Evolutionary conservation across 768 basidiomycete genomes (phyloP).

Genomic region (Podaxis sp.): DNA sequence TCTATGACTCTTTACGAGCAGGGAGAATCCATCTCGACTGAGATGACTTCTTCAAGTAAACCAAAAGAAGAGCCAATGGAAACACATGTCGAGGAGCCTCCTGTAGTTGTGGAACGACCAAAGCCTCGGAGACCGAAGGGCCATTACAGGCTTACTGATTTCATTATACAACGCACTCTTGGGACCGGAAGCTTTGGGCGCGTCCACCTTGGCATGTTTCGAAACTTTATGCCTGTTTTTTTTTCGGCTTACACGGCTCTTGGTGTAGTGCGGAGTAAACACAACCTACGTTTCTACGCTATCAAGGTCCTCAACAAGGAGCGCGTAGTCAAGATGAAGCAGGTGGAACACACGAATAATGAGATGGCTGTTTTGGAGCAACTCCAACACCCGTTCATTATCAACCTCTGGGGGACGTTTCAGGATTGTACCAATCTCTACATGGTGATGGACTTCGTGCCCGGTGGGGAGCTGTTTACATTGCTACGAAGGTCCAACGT

Average conservation of each 20-base stretch:
- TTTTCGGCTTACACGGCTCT: constrained; percentile 17
- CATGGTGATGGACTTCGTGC: constrained; percentile 97
- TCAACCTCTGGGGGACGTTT: constrained; percentile 95
- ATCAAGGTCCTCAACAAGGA: constrained; percentile 95
- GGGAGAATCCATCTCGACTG: constrained; percentile 67
- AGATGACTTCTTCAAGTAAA: constrained; percentile 52
- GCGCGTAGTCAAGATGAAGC: constrained; percentile 88
- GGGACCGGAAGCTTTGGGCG: constrained; percentile 98
- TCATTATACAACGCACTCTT: constrained; percentile 77
- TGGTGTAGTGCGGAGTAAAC: constrained; percentile 77
- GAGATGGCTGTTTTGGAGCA: constrained; percentile 85
- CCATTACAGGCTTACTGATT: constrained; percentile 72
- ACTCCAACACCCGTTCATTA: constrained; percentile 90
- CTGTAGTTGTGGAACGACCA: constrained; percentile 18
- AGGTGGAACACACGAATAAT: constrained; percentile 96
- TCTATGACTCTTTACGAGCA: constrained; percentile 45
- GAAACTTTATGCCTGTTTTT: neutral
- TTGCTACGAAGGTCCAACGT: constrained; percentile 89
- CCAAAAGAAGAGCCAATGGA: constrained; percentile 22
- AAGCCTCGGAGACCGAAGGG: constrained; percentile 50
- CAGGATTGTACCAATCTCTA: constrained; percentile 93
- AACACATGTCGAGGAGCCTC: constrained; percentile 17
- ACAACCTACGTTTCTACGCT: constrained; percentile 95
- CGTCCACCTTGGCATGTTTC: constrained; percentile 78
- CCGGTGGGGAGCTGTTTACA: constrained; percentile 96